phyloP scores from a whole-genome alignment of 352 stramenopile species.

The Globisporangium paddicum region DNA sequence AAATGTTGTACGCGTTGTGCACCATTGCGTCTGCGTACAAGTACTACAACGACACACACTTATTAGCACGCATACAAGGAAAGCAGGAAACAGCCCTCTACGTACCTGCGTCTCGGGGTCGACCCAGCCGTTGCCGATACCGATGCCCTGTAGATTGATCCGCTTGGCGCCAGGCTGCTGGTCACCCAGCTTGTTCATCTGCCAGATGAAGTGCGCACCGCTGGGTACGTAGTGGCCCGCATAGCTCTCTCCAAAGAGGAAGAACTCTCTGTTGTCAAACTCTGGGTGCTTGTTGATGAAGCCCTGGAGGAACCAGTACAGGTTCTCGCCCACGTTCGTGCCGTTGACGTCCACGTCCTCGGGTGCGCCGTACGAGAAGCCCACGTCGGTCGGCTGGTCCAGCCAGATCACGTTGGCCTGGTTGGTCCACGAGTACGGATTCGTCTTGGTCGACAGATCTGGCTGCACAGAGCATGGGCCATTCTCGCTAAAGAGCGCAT shows the following conservation, averaged over 20 bases:
- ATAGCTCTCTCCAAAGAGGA: slow-evolving; percentile 54
- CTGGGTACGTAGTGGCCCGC: slow-evolving; percentile 50
- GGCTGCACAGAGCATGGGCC: slow-evolving; percentile 26
- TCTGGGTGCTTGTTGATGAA: slow-evolving; percentile 45
- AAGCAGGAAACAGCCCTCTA: background rate
- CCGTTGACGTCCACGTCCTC: slow-evolving; percentile 25
- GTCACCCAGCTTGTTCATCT: slow-evolving; percentile 24
- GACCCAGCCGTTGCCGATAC: slow-evolving; percentile 32
- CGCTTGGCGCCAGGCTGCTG: background rate
- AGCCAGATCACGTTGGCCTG: background rate
- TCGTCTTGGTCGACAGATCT: slow-evolving; percentile 16
- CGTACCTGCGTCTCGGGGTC: slow-evolving; percentile 2
- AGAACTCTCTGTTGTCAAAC: slow-evolving; percentile 38
- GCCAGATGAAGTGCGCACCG: slow-evolving; percentile 47
- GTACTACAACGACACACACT: slow-evolving; percentile 10
- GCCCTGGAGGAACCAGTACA: slow-evolving; percentile 42
- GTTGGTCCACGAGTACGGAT: slow-evolving; percentile 25
- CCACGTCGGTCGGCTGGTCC: slow-evolving; percentile 11
- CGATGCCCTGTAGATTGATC: slow-evolving; percentile 37
- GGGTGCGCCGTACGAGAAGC: slow-evolving; percentile 27
- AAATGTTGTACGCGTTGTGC: slow-evolving; percentile 34
- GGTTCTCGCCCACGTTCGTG: slow-evolving; percentile 36
- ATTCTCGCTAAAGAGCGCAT: slow-evolving; percentile 28
- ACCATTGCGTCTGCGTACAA: slow-evolving; percentile 26
- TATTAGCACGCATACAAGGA: background rate